phyloP scores from a whole-genome alignment of 805 yeast genomes.

The Cyberlindnera bimundalis region DNA sequence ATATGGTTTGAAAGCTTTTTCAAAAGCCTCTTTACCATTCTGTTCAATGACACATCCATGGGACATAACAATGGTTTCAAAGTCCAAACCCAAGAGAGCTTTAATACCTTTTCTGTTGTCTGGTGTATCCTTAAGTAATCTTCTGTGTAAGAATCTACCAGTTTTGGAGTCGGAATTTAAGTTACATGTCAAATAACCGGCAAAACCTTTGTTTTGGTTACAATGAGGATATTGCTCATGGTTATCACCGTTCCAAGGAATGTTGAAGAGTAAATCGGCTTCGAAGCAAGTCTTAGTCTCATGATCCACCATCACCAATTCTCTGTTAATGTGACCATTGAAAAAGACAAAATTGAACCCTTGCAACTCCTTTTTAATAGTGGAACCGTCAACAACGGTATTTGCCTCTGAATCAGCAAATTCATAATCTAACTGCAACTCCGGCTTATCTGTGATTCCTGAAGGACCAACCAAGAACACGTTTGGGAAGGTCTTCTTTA shows the following conservation, averaged over 20 bases:
- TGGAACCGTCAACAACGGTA: conserved; percentile 30
- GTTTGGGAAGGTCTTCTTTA: conserved; percentile 47
- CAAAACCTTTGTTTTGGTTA: conserved; percentile 44
- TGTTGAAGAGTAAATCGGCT: conserved; percentile 60
- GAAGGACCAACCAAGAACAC: conserved; percentile 51
- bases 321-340: conserved; percentile 57
- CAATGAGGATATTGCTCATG: conserved; percentile 43
- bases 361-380: conserved; percentile 39
- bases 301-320: conserved; percentile 49
- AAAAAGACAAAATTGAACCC: conserved; percentile 54
- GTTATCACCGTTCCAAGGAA: conserved; percentile 49
- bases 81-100: conserved; percentile 36
- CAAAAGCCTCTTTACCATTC: conserved; percentile 29
- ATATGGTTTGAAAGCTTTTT: conserved; percentile 21
- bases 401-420: conserved; percentile 36
- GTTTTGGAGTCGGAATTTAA: conserved; percentile 39
- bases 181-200: conserved; percentile 36
- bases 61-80: conserved; percentile 49
- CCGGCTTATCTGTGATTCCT: conserved; percentile 36
- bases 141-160: conserved; percentile 33
- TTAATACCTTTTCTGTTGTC: conserved; percentile 18
- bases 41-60: conserved; percentile 57
- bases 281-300: conserved; percentile 46
- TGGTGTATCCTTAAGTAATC: conserved; percentile 18
- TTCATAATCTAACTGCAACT: conserved; percentile 37